Percentiles rank a stretch among this genome's conserved stretches.
Evolutionary conservation across 352 stramenopile genomes (phyloP).

Genomic region (Pythium aquatile): DNA sequence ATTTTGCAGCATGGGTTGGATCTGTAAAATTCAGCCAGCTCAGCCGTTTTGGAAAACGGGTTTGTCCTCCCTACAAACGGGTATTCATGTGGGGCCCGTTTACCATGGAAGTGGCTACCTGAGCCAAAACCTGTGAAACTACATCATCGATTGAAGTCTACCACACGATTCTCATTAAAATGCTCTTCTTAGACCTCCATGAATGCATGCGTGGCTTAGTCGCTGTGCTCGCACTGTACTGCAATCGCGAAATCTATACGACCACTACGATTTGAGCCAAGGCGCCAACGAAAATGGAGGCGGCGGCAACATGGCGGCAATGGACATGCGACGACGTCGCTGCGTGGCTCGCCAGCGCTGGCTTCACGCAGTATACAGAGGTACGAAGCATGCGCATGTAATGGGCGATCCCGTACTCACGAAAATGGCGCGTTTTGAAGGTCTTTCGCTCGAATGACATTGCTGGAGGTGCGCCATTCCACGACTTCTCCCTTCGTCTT

Average conservation of each 20-base stretch:
- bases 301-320: constrained; percentile 13
- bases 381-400: neutral
- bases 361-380: constrained; percentile 28
- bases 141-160: neutral
- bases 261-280: neutral
- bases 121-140: neutral
- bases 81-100: neutral
- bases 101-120: neutral
- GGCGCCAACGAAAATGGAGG: constrained; percentile 2
- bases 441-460: constrained; percentile 27
- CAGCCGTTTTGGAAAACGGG: neutral
- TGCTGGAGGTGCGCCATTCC: constrained; percentile 25
- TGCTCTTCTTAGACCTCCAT: neutral
- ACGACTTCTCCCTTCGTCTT: neutral
- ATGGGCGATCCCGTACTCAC: neutral
- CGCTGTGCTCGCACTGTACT: neutral
- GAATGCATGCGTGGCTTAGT: neutral
- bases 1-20: neutral
- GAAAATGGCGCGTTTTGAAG: constrained; percentile 4
- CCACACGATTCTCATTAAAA: neutral
- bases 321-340: constrained; percentile 23
- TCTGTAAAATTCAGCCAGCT: neutral
- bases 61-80: neutral
- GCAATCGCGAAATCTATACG: constrained; percentile 9
- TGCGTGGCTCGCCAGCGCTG: constrained; percentile 19